Evolutionary conservation across 495 filamentous ascomycete genomes (phyloP).

Genomic region (Aspergillus asperescens): DNA sequence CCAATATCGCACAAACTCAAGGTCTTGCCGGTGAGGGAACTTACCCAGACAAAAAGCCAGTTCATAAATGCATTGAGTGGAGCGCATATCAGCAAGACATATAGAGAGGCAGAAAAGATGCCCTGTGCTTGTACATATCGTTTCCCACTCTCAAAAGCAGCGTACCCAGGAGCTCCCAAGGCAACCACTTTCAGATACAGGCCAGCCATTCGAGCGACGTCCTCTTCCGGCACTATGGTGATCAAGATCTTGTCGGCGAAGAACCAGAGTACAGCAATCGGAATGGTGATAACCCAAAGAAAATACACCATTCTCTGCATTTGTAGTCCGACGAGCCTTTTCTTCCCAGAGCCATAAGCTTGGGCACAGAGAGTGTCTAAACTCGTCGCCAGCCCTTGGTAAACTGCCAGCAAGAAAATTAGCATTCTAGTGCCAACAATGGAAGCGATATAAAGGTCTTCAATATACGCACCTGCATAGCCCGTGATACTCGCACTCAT

Average conservation of each 20-base stretch:
- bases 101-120: slow-evolving; percentile 61
- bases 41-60: slow-evolving; percentile 69
- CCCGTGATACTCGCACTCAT: slow-evolving; percentile 73
- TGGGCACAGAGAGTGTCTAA: slow-evolving; percentile 74
- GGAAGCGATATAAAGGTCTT: not conserved
- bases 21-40: slow-evolving; percentile 15
- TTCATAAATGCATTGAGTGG: slow-evolving; percentile 69
- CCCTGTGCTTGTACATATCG: slow-evolving; percentile 73
- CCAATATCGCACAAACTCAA: not conserved
- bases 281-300: slow-evolving; percentile 58
- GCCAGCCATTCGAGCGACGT: slow-evolving; percentile 60
- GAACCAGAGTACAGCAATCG: slow-evolving; percentile 61
- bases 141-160: slow-evolving; percentile 66
- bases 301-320: slow-evolving; percentile 66
- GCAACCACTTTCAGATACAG: slow-evolving; percentile 62
- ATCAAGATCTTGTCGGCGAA: slow-evolving; percentile 55
- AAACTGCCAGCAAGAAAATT: slow-evolving; percentile 31
- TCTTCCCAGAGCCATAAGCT: slow-evolving; percentile 68
- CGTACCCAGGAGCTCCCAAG: slow-evolving; percentile 64
- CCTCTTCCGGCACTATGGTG: slow-evolving; percentile 59
- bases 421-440: not conserved
- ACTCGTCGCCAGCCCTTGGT: slow-evolving; percentile 66
- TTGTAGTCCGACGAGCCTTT: slow-evolving; percentile 64
- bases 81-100: slow-evolving; percentile 62
- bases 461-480: slow-evolving; percentile 42